Conservation (phyloP, 345 rosid genomes). For the Corchorus olitorius region DNA sequence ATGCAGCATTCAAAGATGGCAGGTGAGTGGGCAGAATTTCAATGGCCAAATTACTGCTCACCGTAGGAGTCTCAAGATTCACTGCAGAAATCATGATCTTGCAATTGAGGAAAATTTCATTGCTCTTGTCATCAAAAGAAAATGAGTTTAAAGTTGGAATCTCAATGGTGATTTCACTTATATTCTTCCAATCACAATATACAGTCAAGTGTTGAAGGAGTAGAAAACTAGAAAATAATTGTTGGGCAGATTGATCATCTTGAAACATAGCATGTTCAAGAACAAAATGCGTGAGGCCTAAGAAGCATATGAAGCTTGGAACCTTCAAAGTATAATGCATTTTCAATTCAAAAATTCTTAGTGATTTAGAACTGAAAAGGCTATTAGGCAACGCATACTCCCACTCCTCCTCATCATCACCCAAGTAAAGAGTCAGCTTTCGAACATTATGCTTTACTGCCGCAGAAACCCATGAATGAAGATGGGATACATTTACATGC, state of each 20-base stretch:
- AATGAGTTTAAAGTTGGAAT: background rate
- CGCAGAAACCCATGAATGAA: background rate
- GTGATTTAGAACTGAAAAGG: background rate
- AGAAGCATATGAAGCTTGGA: slow-evolving; percentile 3
- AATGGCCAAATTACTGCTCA: background rate
- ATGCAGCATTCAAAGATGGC: background rate
- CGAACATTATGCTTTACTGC: background rate
- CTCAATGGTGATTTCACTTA: background rate
- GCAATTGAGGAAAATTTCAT: background rate
- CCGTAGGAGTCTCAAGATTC: background rate
- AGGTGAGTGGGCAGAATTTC: background rate
- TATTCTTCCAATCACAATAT: background rate
- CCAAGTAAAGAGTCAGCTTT: background rate
- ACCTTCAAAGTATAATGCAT: background rate
- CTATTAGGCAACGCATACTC: background rate
- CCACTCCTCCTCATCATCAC: background rate
- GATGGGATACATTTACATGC: background rate
- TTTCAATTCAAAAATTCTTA: background rate
- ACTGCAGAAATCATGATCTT: background rate
- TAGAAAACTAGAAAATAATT: background rate
- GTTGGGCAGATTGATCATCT: background rate
- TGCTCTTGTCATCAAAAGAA: background rate
- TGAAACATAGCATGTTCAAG: background rate
- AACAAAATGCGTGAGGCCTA: background rate
- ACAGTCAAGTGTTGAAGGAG: background rate